Conservation (phyloP, 768 basidiomycete species). For the Leucocoprinus leucothites region DNA sequence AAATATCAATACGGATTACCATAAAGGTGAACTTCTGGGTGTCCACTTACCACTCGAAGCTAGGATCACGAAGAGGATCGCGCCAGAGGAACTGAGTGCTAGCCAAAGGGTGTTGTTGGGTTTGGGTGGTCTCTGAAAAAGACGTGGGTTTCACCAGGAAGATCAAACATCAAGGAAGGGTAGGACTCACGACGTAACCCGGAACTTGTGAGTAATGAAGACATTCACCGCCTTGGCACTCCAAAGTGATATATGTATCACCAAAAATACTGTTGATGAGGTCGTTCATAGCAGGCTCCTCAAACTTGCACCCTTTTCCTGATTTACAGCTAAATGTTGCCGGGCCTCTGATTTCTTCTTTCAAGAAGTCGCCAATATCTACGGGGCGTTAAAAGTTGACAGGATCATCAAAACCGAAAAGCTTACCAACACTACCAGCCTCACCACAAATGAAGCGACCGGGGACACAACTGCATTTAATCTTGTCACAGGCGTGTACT, state of each 20-base stretch:
- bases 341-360: slow-evolving; percentile 87
- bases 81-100: slow-evolving; percentile 79
- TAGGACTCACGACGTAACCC: slow-evolving; percentile 67
- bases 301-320: slow-evolving; percentile 79
- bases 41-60: slow-evolving; percentile 52
- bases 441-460: slow-evolving; percentile 95
- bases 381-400: neutral
- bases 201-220: slow-evolving; percentile 92
- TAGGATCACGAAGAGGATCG: slow-evolving; percentile 69
- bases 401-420: neutral
- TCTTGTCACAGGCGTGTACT: slow-evolving; percentile 74
- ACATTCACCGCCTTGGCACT: slow-evolving; percentile 91
- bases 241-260: slow-evolving; percentile 83
- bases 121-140: slow-evolving; percentile 62
- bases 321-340: slow-evolving; percentile 78
- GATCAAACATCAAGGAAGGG: neutral
- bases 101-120: slow-evolving; percentile 84
- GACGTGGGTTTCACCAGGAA: neutral
- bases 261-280: slow-evolving; percentile 94
- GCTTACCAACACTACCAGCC: slow-evolving; percentile 86
- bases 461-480: slow-evolving; percentile 92
- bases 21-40: neutral
- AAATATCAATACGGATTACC: neutral
- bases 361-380: slow-evolving; percentile 95
- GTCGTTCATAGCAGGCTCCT: slow-evolving; percentile 96